Conservation (phyloP, 2,329 filamentous ascomycete species). For the Scedosporium minutisporum region DNA sequence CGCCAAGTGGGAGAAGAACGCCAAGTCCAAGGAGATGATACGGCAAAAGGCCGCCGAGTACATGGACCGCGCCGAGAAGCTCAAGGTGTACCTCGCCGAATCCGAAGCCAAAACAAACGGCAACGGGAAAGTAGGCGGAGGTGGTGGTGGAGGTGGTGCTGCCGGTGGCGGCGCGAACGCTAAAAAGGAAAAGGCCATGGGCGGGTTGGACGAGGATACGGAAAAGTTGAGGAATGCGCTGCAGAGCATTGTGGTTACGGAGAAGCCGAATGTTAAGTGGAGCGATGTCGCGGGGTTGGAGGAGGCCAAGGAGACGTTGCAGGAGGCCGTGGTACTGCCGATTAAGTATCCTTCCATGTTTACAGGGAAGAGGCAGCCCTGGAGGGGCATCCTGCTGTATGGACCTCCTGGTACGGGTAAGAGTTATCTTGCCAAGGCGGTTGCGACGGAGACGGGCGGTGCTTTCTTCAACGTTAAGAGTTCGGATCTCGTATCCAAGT, state of each 20-base stretch:
- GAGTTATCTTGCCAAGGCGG: constrained; percentile 92
- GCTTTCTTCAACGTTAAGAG: constrained; percentile 98
- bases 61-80: constrained; percentile 97
- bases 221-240: constrained; percentile 93
- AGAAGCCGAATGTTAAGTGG: constrained; percentile 95
- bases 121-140: constrained; percentile 55
- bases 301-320: constrained; percentile 87
- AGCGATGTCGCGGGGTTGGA: constrained; percentile 96
- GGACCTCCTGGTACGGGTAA: constrained; percentile 96
- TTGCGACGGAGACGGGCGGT: constrained; percentile 96
- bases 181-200: constrained; percentile 50
- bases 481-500: constrained; percentile 95
- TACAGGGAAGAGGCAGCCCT: constrained; percentile 89
- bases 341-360: constrained; percentile 98
- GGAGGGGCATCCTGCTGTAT: constrained; percentile 96
- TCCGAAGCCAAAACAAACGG: constrained; percentile 65
- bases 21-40: constrained; percentile 94
- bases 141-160: constrained; percentile 44
- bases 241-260: constrained; percentile 83
- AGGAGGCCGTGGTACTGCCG: constrained; percentile 93
- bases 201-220: constrained; percentile 74
- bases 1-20: constrained; percentile 99
- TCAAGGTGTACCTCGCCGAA: constrained; percentile 80
- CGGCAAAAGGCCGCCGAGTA: constrained; percentile 90
- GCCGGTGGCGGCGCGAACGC: constrained; percentile 62